A percentile compares a stretch with the other conserved stretches of the same genome.
These are phyloP conservation scores for Penicillium salamii DNA, from an alignment of 495 filamentous ascomycete species.

Conservation along the genomic window DNA sequence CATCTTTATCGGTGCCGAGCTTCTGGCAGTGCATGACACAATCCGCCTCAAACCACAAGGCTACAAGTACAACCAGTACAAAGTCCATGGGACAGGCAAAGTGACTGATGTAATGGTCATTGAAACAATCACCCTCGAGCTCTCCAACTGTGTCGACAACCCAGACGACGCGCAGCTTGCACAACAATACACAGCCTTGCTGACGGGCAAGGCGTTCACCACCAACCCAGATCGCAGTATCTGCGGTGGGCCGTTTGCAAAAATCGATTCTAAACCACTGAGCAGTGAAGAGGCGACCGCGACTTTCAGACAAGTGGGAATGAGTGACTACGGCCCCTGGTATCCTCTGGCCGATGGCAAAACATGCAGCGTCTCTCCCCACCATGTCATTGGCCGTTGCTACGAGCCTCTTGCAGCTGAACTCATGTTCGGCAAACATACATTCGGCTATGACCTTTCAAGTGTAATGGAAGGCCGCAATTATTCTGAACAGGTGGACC, in stretches of 20 bases:
- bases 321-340: constrained; percentile 46
- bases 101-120: constrained; percentile 54
- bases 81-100: not conserved
- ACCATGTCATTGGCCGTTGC: constrained; percentile 52
- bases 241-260: constrained; percentile 11
- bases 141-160: constrained; percentile 46
- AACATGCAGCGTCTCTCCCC: constrained; percentile 43
- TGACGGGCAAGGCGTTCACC: constrained; percentile 52
- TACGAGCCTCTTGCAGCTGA: constrained; percentile 49
- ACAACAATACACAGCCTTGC: constrained; percentile 33
- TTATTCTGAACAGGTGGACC: constrained; percentile 42
- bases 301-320: constrained; percentile 38
- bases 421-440: constrained; percentile 37
- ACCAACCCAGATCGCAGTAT: constrained; percentile 26
- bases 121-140: constrained; percentile 44
- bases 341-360: constrained; percentile 42
- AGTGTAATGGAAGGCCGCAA: constrained; percentile 39
- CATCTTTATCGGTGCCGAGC: constrained; percentile 56
- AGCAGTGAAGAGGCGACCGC: constrained; percentile 27
- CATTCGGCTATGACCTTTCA: constrained; percentile 30
- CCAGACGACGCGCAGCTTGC: constrained; percentile 39
- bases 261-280: constrained; percentile 25
- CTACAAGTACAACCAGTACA: constrained; percentile 2
- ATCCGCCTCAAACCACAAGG: constrained; percentile 46
- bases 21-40: constrained; percentile 50